Conservation (phyloP, 2,329 filamentous ascomycete genomes). For the Ramichloridium luteum region DNA sequence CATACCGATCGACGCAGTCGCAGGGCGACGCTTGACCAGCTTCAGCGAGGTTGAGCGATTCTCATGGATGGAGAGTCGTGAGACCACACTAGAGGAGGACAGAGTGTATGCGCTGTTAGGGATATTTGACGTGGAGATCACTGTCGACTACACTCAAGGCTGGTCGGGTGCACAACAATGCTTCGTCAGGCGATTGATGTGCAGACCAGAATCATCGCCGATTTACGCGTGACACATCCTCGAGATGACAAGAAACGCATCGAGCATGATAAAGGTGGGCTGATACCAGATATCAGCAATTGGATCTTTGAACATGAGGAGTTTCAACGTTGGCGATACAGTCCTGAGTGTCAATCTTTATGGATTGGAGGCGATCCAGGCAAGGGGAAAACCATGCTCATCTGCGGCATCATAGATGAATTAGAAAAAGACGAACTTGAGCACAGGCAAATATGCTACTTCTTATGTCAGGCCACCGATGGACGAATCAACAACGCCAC, state of each 20-base stretch:
- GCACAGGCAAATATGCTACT: constrained; percentile 11
- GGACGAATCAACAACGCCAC: constrained; percentile 25
- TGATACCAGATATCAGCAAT: constrained; percentile 8
- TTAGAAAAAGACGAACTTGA: constrained; percentile 17
- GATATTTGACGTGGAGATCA: constrained; percentile 5
- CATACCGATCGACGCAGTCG: constrained; percentile 2
- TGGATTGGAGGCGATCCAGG: constrained; percentile 23
- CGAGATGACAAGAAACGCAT: constrained; percentile 11
- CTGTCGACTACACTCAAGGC: constrained; percentile 8
- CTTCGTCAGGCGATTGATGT: background rate
- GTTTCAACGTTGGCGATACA: constrained; percentile 18
- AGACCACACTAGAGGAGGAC: constrained; percentile 3
- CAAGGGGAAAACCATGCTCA: constrained; percentile 31
- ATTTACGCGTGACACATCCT: constrained; percentile 12
- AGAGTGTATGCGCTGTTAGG: constrained; percentile 5
- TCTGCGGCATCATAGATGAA: constrained; percentile 24
- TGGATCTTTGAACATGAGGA: constrained; percentile 18
- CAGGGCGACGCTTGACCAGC: constrained; percentile 1
- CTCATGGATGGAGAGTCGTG: constrained; percentile 1
- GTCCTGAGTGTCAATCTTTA: constrained; percentile 19
- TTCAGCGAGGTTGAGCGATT: constrained; percentile 2
- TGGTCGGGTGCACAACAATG: background rate
- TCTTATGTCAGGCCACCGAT: constrained; percentile 32
- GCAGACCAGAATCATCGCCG: constrained; percentile 5
- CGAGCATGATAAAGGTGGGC: constrained; percentile 11